These are phyloP conservation scores for Aspergillus kassunensis DNA, from an alignment of 495 filamentous ascomycete genomes.

Conservation along the genomic window DNA sequence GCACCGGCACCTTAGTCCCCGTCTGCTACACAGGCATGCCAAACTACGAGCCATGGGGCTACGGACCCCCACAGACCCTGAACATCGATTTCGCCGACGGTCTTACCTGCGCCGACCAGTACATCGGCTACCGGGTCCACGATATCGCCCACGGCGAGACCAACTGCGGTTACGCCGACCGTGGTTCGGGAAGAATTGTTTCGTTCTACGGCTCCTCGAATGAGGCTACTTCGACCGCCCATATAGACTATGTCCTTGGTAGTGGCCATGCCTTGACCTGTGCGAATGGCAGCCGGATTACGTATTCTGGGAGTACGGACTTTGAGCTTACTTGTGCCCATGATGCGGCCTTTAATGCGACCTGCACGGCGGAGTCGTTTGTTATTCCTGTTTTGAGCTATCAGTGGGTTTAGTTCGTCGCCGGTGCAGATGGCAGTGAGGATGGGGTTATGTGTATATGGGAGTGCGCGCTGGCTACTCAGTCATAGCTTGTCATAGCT, in stretches of 20 bases:
- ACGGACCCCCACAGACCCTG: constrained; percentile 31
- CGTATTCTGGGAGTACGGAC: constrained; percentile 30
- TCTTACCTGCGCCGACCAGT: constrained; percentile 31
- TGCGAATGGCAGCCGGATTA: constrained; percentile 33
- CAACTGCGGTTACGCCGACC: constrained; percentile 36
- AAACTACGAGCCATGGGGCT: constrained; percentile 35
- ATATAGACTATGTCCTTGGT: constrained; percentile 33
- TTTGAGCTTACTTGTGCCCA: constrained; percentile 26
- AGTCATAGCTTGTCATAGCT: no score
- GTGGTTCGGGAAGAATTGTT: constrained; percentile 27
- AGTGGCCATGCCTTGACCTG: constrained; percentile 32
- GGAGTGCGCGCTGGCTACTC: no score
- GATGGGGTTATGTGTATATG: no score
- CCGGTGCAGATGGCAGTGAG: no score
- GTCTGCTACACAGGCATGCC: constrained; percentile 38
- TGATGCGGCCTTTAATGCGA: constrained; percentile 31
- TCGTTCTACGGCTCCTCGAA: constrained; percentile 33
- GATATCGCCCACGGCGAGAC: constrained; percentile 32
- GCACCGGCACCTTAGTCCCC: constrained; percentile 27
- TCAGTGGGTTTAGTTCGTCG: constrained; percentile 24
- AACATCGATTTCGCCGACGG: constrained; percentile 32
- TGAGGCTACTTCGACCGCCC: constrained; percentile 17
- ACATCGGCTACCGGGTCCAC: constrained; percentile 34
- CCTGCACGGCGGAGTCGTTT: constrained; percentile 30
- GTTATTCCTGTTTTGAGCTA: constrained; percentile 31